These are phyloP conservation scores for Eimeria nieschulzi DNA, from an alignment of 169 alveolate species.

Conservation along the genomic window DNA sequence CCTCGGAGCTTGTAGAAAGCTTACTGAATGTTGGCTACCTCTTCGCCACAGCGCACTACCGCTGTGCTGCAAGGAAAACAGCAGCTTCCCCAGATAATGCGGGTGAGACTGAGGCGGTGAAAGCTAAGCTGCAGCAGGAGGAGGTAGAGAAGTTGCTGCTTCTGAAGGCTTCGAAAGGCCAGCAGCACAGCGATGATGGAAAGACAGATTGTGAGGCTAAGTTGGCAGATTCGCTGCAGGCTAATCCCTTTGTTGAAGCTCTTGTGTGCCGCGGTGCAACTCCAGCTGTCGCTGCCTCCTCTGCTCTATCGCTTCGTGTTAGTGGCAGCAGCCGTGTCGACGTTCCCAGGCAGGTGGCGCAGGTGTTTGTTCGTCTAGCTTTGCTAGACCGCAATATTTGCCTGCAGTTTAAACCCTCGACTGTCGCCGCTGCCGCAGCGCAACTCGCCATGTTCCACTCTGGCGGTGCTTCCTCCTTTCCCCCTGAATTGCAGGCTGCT, in stretches of 20 bases:
- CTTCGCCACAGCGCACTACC: slow-evolving; percentile 27
- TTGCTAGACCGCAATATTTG: slow-evolving; percentile 42
- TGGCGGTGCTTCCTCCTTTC: slow-evolving; percentile 37
- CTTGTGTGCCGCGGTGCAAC: slow-evolving; percentile 13
- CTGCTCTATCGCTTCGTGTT: slow-evolving; percentile 38
- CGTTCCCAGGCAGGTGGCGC: slow-evolving; percentile 52
- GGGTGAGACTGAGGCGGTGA: not conserved
- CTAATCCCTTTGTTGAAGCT: slow-evolving; percentile 17
- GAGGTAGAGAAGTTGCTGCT: not conserved
- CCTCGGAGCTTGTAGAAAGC: slow-evolving; percentile 51
- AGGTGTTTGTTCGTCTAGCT: slow-evolving; percentile 46
- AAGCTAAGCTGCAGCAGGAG: slow-evolving; percentile 12
- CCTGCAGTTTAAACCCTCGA: slow-evolving; percentile 54
- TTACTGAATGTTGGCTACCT: slow-evolving; percentile 54
- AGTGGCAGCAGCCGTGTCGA: slow-evolving; percentile 65
- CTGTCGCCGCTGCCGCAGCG: slow-evolving; percentile 57
- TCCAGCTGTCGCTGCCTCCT: not conserved
- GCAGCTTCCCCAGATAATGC: not conserved
- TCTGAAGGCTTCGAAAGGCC: not conserved
- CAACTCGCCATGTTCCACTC: slow-evolving; percentile 54
- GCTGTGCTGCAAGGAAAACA: not conserved
- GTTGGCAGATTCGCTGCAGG: not conserved
- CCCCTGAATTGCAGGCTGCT: slow-evolving; percentile 34
- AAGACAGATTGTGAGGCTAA: not conserved
- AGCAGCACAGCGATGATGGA: not conserved